Evolutionary conservation across 768 basidiomycete genomes (phyloP).

Genomic region (Trametes meyenii): DNA sequence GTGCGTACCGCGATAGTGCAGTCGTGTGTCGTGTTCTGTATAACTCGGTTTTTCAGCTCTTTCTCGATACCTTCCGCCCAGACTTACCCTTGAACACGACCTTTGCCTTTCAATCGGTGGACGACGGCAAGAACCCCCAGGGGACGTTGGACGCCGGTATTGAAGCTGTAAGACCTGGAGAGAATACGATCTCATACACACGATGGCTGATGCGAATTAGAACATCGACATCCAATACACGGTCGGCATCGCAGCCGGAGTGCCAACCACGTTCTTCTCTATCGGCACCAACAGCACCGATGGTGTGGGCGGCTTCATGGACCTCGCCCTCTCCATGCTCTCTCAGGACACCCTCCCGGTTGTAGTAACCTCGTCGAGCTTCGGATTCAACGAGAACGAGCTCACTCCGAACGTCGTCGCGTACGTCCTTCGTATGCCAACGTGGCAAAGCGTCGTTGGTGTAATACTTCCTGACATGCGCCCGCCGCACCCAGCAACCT

Average conservation of each 20-base stretch:
- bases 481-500: constrained; percentile 26
- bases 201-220: constrained; percentile 12
- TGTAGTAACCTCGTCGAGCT: constrained; percentile 67
- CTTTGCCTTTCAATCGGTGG: background rate
- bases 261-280: constrained; percentile 17
- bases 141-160: background rate
- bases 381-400: constrained; percentile 44
- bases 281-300: constrained; percentile 21
- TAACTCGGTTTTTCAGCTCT: background rate
- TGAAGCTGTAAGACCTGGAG: background rate
- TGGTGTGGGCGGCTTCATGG: constrained; percentile 28
- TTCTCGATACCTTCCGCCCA: background rate
- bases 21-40: too few relatives aligned
- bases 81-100: background rate
- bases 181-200: too few relatives aligned
- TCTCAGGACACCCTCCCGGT: constrained; percentile 44
- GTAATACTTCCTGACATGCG: background rate
- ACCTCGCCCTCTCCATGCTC: constrained; percentile 61
- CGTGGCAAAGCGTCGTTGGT: background rate
- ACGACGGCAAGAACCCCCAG: background rate
- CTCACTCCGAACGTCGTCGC: constrained; percentile 28
- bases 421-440: constrained; percentile 22
- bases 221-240: constrained; percentile 32
- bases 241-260: constrained; percentile 11
- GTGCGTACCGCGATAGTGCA: background rate